Base-by-base conservation (phyloP, 306 rosid genomes). In the Hippophae rhamnoides region DNA sequence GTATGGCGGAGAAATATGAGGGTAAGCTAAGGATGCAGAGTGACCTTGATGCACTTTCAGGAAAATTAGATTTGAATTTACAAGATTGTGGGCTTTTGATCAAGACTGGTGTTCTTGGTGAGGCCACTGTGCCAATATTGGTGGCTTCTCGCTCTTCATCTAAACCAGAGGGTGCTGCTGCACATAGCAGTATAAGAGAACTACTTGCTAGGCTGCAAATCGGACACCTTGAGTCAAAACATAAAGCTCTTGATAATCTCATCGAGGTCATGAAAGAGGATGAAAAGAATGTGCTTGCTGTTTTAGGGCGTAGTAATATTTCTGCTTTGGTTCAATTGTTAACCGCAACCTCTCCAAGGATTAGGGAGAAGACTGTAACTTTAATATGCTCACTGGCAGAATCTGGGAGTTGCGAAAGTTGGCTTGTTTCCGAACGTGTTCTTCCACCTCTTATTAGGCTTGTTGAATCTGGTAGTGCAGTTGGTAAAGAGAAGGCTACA, bases 11-110 rank as follows among this genome's bases (percentile, higher is more conserved):
- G 72, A 88, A 74, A 68, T 77, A 83, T 7, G 96, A 84, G 51
- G 99, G 99, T 25, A 92, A 92, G 75, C 90, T 92, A 56, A 54
- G 81, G 70, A 92, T 89, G 93, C 99, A 92, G 73, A 92, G 95
- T 59, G 89, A 92, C 73, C 95, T 92, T 5, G 99, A 92, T 49
- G 79, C 95, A 3, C 72, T 92, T 48, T 76, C 76, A 0, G 95
- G 96, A 52, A 83, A 85, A 50, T 72, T 88, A 52, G 99, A 92
- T 61, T 84, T 92, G 72, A 86, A 84, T 78, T 77, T 92, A 48
- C 82, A 82, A 61, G 99, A 92, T 66, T 92, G 96, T 63, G 68
- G 88, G 48, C 82, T 88, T 58, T 63, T 92, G 75, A 82, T 84
- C 74, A 92, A 86, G 81, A 87, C 95, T 0, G 96, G 96, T 12